Evolutionary conservation across 345 rosid genomes (phyloP).

Genomic region (Aethionema arabicum): DNA sequence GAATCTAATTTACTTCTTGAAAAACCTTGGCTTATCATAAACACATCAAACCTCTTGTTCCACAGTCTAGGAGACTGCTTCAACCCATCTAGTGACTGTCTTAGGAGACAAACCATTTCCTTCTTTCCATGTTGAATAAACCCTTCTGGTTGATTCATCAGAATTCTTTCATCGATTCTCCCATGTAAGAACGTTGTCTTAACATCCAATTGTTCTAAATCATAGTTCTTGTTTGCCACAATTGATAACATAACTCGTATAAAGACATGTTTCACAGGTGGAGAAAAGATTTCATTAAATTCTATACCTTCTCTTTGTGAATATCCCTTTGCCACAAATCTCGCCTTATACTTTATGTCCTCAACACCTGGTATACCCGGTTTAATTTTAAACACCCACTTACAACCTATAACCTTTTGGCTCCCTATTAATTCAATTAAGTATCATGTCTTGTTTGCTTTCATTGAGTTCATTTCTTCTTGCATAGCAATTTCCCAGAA

Average conservation of each 20-base stretch:
- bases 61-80: background rate
- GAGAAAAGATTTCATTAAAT: constrained; percentile 7
- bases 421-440: background rate
- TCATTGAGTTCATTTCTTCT: background rate
- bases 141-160: too few relatives aligned
- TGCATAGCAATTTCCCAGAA: background rate
- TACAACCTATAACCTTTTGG: background rate
- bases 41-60: background rate
- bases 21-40: background rate
- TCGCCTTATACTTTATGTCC: background rate
- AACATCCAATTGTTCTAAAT: background rate
- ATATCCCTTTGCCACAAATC: background rate
- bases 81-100: background rate
- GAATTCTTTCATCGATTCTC: background rate
- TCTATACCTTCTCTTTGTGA: background rate
- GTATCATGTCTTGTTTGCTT: background rate
- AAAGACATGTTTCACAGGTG: background rate
- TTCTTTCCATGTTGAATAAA: too few relatives aligned
- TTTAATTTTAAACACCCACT: background rate
- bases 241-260: background rate
- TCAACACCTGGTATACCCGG: background rate
- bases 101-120: background rate
- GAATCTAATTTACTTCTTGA: background rate
- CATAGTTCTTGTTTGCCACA: background rate
- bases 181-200: background rate